Evolutionary conservation across 768 basidiomycete genomes (phyloP).

Genomic region (Rhodotorula paludigena): DNA sequence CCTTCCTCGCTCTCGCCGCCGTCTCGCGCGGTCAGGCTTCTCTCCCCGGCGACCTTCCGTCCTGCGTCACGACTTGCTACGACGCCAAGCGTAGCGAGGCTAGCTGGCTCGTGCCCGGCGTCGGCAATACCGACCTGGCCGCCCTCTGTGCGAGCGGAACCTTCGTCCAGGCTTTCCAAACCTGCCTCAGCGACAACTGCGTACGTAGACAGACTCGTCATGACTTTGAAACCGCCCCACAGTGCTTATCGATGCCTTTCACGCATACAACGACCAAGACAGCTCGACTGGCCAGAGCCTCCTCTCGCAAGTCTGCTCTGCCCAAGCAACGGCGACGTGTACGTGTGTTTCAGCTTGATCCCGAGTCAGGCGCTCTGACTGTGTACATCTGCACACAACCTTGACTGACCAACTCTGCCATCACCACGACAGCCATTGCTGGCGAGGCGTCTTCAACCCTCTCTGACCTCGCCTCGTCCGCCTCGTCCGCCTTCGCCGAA

Average conservation of each 20-base stretch:
- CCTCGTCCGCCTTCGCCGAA: background rate
- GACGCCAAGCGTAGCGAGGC: conserved; percentile 1
- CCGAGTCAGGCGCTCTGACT: too few relatives aligned
- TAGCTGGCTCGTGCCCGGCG: background rate
- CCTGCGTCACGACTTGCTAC: background rate
- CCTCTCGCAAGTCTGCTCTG: background rate
- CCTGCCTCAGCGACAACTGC: background rate
- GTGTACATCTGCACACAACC: too few relatives aligned
- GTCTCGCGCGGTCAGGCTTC: background rate
- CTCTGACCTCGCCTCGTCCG: background rate
- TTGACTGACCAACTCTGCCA: too few relatives aligned
- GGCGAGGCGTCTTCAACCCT: too few relatives aligned
- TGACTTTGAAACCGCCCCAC: background rate
- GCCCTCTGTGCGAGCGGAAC: background rate
- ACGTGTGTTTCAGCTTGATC: too few relatives aligned
- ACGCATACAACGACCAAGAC: background rate
- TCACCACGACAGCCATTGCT: too few relatives aligned
- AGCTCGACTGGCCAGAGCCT: background rate
- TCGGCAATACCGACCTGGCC: background rate
- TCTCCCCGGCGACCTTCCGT: background rate
- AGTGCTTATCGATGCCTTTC: too few relatives aligned
- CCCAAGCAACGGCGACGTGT: background rate
- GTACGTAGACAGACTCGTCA: background rate
- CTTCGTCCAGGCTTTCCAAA: background rate
- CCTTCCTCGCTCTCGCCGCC: background rate